Evolutionary conservation across 208 protist species (phyloP), one percentile per base, ranked within the genome.

Genomic region (Endotrypanum monterogeii): DNA sequence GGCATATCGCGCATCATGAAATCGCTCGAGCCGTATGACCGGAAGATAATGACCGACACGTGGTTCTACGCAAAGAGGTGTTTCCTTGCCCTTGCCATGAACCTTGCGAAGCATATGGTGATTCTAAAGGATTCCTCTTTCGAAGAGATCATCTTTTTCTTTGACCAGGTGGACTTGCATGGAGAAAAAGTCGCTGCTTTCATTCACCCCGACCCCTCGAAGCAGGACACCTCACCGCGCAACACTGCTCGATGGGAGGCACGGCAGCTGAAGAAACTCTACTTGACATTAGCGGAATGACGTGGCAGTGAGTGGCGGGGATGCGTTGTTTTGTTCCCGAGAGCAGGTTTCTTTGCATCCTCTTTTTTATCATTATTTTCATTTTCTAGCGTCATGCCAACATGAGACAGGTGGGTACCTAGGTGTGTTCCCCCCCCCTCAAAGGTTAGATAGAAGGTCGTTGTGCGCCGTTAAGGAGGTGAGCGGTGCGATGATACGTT

Each of bases 21-120:
- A 82, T 97, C 94, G 18, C 89, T 99, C 35, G 98, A 99, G 76
- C 98, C 98, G 14, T 99, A 98, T 79, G 88, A 98, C 58, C 93
- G 96, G 63, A 99, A 99, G 83, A 96, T 98, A 61, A 98, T 98
- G 95, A 98, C 94, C 0, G 96, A 98, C 86, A 99, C 98, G 37
- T 99, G 98, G 97, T 99, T 98, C 83, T 99, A 99, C 80, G 94
- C 98, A 7, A 99, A 99, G 85, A 88, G 96, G 23, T 99, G 98
- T 75, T 98, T 99, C 65, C 76, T 99, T 0, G 90, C 96, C 2
- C 87, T 99, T 32, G 85, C 92, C 3, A 98, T 99, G 91, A 90
- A 92, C 70, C 82, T 99, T n/a, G 97, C 97, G n/a, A 99, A 99
- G 89, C 97, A 99, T 82, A 99, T 99, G 97, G 95, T 99, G 16